These are phyloP conservation scores for Paraglomus brasilianum DNA, from an alignment of 192 early-diverging fungal species.

Conservation along the genomic window DNA sequence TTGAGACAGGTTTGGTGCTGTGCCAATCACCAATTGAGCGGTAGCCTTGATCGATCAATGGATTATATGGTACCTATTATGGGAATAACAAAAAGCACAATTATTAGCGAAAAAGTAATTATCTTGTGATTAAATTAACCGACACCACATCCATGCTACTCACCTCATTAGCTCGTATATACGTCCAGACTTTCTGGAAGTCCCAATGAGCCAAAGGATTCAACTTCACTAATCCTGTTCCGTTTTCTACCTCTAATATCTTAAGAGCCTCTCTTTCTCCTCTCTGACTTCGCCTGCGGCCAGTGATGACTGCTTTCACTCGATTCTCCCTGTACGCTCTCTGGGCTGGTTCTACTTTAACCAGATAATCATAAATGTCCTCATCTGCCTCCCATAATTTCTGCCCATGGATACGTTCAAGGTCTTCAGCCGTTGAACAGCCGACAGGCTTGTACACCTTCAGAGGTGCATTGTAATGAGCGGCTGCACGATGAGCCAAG, in stretches of 20 bases:
- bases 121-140: not conserved
- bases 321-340: conserved; percentile 77
- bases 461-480: conserved; percentile 66
- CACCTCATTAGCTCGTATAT: conserved; percentile 69
- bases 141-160: too few species aligned
- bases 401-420: conserved; percentile 71
- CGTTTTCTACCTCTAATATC: conserved; percentile 78
- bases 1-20: conserved; percentile 70
- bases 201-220: conserved; percentile 93
- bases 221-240: conserved; percentile 80
- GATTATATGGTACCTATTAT: conserved; percentile 88
- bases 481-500: conserved; percentile 64
- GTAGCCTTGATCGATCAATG: conserved; percentile 86
- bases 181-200: conserved; percentile 85
- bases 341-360: conserved; percentile 92
- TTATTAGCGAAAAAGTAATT: not conserved
- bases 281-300: conserved; percentile 83
- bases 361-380: conserved; percentile 81
- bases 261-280: conserved; percentile 75
- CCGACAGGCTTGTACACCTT: conserved; percentile 73
- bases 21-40: conserved; percentile 92
- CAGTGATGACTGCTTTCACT: conserved; percentile 84
- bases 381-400: conserved; percentile 83
- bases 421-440: conserved; percentile 60
- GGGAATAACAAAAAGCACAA: not conserved